A percentile compares a stretch with the other conserved stretches of the same genome.
phyloP scores from a whole-genome alignment of 495 filamentous ascomycete genomes.

The Penicillium bialowiezense region DNA sequence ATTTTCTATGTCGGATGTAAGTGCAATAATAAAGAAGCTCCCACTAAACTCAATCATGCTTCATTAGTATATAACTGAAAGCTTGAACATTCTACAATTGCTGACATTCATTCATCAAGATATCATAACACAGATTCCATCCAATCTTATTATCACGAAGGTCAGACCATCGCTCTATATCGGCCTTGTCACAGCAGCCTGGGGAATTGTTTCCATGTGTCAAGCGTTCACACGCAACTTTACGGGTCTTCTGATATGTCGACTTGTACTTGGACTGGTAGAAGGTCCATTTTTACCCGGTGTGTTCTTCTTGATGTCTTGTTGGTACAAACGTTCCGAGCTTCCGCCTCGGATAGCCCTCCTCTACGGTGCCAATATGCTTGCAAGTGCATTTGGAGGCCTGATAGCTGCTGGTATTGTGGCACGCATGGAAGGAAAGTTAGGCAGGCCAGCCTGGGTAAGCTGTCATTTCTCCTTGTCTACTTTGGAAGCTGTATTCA shows the following conservation, averaged over 20 bases:
- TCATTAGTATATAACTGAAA: no score
- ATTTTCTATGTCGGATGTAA: constrained; percentile 14
- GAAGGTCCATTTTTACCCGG: constrained; percentile 12
- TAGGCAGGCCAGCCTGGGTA: constrained; percentile 13
- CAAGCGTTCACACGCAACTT: constrained; percentile 9
- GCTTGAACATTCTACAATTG: no score
- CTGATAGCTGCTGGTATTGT: constrained; percentile 50
- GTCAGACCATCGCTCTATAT: constrained; percentile 10
- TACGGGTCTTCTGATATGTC: constrained; percentile 5
- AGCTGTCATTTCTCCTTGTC: background rate
- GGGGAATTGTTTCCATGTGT: constrained; percentile 12
- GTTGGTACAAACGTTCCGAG: constrained; percentile 57
- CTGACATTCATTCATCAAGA: background rate
- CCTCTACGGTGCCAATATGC: constrained; percentile 53
- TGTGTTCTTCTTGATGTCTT: constrained; percentile 46
- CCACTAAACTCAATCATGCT: no score
- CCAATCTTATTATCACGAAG: constrained; percentile 8
- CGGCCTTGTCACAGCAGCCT: background rate
- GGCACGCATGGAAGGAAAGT: constrained; percentile 9
- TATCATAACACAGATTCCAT: constrained; percentile 10
- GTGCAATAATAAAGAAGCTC: no score
- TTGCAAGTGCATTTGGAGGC: constrained; percentile 56
- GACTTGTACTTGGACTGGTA: constrained; percentile 6
- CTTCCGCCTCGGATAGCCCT: constrained; percentile 46
- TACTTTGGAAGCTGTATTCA: background rate